These are phyloP conservation scores for Chytridiales sp. DNA, from an alignment of 371 early-diverging fungal genomes.

Conservation along the genomic window DNA sequence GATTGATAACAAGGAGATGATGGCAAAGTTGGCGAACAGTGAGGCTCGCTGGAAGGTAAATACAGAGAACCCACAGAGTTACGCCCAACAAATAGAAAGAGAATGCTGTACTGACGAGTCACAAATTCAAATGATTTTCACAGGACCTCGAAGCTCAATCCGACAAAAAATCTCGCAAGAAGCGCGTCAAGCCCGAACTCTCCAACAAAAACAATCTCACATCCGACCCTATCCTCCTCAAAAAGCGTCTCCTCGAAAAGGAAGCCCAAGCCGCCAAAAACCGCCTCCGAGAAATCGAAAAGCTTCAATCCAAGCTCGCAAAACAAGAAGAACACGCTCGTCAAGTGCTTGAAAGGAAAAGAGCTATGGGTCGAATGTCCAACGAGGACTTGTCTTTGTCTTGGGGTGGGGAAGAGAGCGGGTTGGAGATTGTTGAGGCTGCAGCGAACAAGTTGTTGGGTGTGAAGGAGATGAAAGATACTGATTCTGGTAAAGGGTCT, in stretches of 20 bases:
- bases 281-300: conserved; percentile 43
- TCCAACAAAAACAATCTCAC: neutral
- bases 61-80: no score
- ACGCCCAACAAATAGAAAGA: conserved; percentile 3
- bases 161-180: conserved; percentile 15
- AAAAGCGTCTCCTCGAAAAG: conserved; percentile 40
- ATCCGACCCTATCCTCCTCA: conserved; percentile 32
- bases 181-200: conserved; percentile 31
- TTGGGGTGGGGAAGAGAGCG: conserved; percentile 38
- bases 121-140: neutral
- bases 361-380: conserved; percentile 35
- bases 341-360: conserved; percentile 43
- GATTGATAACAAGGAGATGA: conserved; percentile 34
- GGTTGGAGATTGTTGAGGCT: conserved; percentile 5
- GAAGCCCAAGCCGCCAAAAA: conserved; percentile 38
- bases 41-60: conserved; percentile 51
- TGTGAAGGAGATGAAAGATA: conserved; percentile 3
- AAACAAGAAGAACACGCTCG: conserved; percentile 44
- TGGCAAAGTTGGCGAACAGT: conserved; percentile 45
- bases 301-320: conserved; percentile 45
- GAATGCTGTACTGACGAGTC: neutral
- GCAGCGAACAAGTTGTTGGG: neutral
- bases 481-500: conserved; percentile 27
- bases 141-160: conserved; percentile 34
- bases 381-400: conserved; percentile 39